Evolutionary conservation across 225 moss, liverwort and hornwort genomes (phyloP).

Genomic region (Ulota crispa): DNA sequence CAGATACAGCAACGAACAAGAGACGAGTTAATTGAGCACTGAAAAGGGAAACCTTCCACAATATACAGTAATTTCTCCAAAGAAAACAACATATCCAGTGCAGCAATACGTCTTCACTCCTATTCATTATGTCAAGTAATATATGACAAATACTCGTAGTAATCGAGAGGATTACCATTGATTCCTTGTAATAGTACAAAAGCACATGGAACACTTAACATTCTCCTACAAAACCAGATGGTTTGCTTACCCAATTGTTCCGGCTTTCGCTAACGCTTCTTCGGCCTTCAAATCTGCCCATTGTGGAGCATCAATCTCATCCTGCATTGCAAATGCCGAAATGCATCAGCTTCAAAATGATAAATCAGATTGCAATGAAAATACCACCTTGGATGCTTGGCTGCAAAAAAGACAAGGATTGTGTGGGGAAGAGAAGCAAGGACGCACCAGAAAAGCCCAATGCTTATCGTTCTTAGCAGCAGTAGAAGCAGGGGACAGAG

Average conservation of each 20-base stretch:
- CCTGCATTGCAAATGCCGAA: conserved; percentile 26
- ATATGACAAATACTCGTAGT: background rate
- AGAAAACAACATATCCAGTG: background rate
- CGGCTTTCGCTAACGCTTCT: conserved; percentile 41
- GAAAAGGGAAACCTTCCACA: background rate
- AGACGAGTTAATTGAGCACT: background rate
- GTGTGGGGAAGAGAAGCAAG: background rate
- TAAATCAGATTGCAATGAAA: background rate
- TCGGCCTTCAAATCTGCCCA: conserved; percentile 60
- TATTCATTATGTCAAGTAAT: background rate
- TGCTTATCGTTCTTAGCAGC: conserved; percentile 57
- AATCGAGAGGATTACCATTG: background rate
- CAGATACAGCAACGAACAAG: conserved; percentile 4
- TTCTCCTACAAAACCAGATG: background rate
- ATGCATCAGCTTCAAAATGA: background rate
- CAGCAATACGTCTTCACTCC: background rate
- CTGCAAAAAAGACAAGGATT: background rate
- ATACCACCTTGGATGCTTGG: background rate
- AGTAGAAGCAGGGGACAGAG: conserved; percentile 57
- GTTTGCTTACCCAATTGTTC: conserved; percentile 46
- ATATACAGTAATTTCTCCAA: background rate
- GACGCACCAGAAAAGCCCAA: conserved; percentile 58
- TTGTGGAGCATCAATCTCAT: conserved; percentile 62
- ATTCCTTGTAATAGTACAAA: background rate
- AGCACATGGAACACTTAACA: background rate